Conservation (phyloP, 495 filamentous ascomycete species). For the Aspergillus sclerotiicarbonarius region DNA sequence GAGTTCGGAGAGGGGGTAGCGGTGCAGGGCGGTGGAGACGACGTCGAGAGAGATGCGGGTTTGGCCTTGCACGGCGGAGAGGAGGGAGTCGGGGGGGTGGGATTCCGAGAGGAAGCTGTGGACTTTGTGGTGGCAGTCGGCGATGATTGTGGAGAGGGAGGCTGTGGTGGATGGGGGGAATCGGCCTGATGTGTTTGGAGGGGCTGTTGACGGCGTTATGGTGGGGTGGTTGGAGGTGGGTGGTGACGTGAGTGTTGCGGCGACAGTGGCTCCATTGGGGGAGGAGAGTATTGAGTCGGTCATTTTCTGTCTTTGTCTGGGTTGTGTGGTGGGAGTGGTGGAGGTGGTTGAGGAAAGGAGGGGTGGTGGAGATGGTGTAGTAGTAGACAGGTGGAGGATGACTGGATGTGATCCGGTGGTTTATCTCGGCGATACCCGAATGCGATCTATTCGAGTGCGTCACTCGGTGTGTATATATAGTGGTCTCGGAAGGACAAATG, state of each 20-base stretch:
- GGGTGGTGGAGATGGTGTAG: not conserved
- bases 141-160: slow-evolving; percentile 50
- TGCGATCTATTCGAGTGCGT: not conserved
- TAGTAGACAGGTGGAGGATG: slow-evolving; percentile 1
- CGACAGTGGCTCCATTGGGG: slow-evolving; percentile 2
- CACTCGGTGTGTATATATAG: not conserved
- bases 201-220: not conserved
- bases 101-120: slow-evolving; percentile 64
- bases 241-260: not conserved
- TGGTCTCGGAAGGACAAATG: not conserved
- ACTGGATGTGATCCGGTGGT: not conserved
- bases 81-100: slow-evolving; percentile 54
- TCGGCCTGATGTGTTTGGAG: not conserved
- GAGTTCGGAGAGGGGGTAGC: slow-evolving; percentile 73
- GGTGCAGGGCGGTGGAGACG: slow-evolving; percentile 65
- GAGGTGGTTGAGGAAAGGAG: not conserved
- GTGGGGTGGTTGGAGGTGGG: slow-evolving; percentile 4
- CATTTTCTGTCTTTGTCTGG: not conserved
- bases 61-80: slow-evolving; percentile 66
- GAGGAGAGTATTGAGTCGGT: slow-evolving; percentile 3
- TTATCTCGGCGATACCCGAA: not conserved
- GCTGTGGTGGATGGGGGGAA: slow-evolving; percentile 1
- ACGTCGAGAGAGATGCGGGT: slow-evolving; percentile 67
- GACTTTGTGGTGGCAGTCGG: slow-evolving; percentile 60
- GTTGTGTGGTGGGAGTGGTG: slow-evolving; percentile 1